Evolutionary conservation across 2,329 filamentous ascomycete genomes (phyloP).

Genomic region (Aschersonia sp.): DNA sequence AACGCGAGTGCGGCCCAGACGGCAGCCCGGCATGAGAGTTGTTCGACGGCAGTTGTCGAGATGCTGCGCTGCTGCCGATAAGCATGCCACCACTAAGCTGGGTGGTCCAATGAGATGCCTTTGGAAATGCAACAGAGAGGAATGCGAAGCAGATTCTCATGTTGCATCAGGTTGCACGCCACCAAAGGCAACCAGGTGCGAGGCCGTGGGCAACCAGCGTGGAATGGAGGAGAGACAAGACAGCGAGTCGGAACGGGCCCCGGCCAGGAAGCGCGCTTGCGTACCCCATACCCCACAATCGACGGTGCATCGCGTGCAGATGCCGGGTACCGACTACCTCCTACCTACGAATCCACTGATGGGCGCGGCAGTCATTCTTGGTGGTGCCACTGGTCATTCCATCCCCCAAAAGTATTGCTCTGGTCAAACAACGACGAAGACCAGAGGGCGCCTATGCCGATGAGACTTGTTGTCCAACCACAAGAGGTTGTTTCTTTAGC

Average conservation of each 20-base stretch:
- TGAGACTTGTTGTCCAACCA: too few relatives aligned
- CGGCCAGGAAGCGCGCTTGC: constrained; percentile 1
- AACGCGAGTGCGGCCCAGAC: too few relatives aligned
- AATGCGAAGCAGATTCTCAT: background rate
- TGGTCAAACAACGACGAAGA: too few relatives aligned
- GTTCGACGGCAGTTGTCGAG: too few relatives aligned
- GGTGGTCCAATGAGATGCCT: too few relatives aligned
- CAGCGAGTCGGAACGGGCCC: background rate
- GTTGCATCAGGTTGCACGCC: background rate
- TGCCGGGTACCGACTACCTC: constrained; percentile 7
- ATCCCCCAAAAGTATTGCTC: too few relatives aligned
- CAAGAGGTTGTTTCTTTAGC: too few relatives aligned
- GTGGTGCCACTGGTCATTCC: too few relatives aligned
- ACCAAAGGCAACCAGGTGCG: background rate
- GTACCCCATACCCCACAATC: constrained; percentile 12
- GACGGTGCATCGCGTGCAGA: constrained; percentile 2
- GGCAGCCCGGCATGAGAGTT: too few relatives aligned
- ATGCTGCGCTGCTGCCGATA: too few relatives aligned
- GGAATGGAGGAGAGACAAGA: background rate
- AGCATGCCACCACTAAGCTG: too few relatives aligned
- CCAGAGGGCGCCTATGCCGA: too few relatives aligned
- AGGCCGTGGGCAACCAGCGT: background rate
- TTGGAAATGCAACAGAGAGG: background rate
- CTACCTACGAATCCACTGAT: background rate
- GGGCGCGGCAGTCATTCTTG: background rate